These are phyloP conservation scores for Chrysosporium keratinophilum DNA, from an alignment of 2,329 filamentous ascomycete genomes.

Conservation along the genomic window DNA sequence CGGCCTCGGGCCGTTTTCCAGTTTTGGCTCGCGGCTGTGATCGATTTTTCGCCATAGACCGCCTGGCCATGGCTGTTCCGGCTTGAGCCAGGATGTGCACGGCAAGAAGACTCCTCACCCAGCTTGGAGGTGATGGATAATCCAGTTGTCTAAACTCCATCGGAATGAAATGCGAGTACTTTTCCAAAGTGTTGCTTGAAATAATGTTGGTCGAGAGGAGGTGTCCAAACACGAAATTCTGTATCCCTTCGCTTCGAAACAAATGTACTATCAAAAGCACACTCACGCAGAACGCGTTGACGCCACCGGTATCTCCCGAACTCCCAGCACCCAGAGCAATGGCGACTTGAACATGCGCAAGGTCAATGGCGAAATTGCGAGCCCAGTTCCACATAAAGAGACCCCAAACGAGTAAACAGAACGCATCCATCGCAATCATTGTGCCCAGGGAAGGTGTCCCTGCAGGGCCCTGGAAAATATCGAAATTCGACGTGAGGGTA, in stretches of 20 bases:
- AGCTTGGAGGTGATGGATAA: slow-evolving; percentile 35
- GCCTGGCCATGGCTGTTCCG: slow-evolving; percentile 38
- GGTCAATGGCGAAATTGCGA: slow-evolving; percentile 77
- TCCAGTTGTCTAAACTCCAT: slow-evolving; percentile 35
- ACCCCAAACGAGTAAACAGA: slow-evolving; percentile 70
- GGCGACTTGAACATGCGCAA: slow-evolving; percentile 87
- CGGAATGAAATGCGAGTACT: slow-evolving; percentile 36
- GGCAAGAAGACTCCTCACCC: slow-evolving; percentile 39
- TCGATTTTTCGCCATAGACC: slow-evolving; percentile 38
- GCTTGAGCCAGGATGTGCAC: slow-evolving; percentile 42
- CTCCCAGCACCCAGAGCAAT: slow-evolving; percentile 76
- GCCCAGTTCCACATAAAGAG: slow-evolving; percentile 77
- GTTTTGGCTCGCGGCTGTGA: slow-evolving; percentile 32
- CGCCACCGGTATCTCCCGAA: slow-evolving; percentile 38
- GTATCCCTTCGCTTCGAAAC: slow-evolving; percentile 37
- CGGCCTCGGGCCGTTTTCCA: slow-evolving; percentile 37
- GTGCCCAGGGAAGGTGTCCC: slow-evolving; percentile 79
- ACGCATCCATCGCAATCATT: slow-evolving; percentile 69
- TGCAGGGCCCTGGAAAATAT: slow-evolving; percentile 79
- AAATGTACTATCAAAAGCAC: slow-evolving; percentile 39
- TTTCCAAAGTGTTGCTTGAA: slow-evolving; percentile 33
- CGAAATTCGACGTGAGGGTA: slow-evolving; percentile 66
- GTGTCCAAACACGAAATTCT: slow-evolving; percentile 42
- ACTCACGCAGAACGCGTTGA: slow-evolving; percentile 37
- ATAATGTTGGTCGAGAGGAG: slow-evolving; percentile 37